phyloP scores from a whole-genome alignment of 139 green algal genomes.

The Coelastrella sp. region DNA sequence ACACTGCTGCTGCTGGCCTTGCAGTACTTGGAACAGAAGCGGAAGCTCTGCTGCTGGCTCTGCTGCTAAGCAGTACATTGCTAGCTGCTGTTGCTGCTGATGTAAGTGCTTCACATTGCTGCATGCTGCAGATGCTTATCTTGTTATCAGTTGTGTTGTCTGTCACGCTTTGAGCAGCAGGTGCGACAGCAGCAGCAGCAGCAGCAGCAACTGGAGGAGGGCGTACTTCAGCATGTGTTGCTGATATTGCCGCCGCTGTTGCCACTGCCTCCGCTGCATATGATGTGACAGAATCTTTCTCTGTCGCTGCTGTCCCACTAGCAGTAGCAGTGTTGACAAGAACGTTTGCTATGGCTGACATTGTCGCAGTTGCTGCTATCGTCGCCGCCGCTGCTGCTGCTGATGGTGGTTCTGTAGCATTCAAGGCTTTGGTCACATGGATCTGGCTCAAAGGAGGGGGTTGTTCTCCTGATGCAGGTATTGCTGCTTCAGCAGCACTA shows the following conservation, averaged over 20 bases:
- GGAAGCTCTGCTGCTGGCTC: background rate
- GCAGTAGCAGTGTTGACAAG: too few species aligned
- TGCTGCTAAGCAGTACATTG: too few species aligned
- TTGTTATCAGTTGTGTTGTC: background rate
- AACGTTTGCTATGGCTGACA: too few species aligned
- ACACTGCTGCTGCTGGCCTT: background rate
- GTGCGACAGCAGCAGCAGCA: constrained; percentile 3
- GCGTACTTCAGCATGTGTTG: too few species aligned
- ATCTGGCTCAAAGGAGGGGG: too few species aligned
- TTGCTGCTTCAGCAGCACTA: constrained; percentile 33
- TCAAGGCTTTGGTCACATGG: too few species aligned
- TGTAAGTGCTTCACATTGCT: background rate
- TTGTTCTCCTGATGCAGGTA: background rate
- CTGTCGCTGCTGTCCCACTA: too few species aligned
- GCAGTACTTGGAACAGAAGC: too few species aligned
- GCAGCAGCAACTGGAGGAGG: background rate
- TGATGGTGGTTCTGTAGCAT: too few species aligned
- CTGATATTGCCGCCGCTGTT: too few species aligned
- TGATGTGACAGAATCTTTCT: too few species aligned
- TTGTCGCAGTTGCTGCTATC: background rate
- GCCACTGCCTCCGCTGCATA: too few species aligned
- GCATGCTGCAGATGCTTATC: background rate
- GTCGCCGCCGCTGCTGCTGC: background rate
- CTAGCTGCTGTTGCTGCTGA: background rate
- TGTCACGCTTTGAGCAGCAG: background rate